phyloP scores from a whole-genome alignment of 306 rosid genomes.

The Sicyos baderoa region DNA sequence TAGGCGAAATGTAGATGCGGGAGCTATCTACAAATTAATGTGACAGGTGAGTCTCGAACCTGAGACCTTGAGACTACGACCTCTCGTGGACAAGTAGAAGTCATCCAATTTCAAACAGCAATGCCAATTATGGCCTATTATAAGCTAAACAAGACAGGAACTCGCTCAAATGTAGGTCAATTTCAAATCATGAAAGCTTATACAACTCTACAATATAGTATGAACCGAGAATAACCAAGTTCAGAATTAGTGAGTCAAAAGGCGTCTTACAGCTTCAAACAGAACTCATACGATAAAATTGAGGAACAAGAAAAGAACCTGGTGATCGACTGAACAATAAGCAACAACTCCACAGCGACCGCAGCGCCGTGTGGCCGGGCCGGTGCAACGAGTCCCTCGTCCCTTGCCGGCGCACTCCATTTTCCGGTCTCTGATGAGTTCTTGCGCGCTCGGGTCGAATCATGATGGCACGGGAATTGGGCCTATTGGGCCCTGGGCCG shows the following conservation, averaged over 20 bases:
- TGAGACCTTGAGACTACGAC: too few relatives aligned
- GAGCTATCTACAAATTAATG: too few relatives aligned
- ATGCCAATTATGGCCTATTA: neutral
- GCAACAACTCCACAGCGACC: neutral
- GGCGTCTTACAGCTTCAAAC: neutral
- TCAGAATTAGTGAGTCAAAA: neutral
- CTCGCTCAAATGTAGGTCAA: neutral
- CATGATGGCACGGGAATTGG: neutral
- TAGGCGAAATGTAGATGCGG: too few relatives aligned
- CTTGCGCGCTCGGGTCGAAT: neutral
- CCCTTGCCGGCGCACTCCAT: neutral
- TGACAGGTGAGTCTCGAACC: too few relatives aligned
- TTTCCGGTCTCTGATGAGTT: neutral
- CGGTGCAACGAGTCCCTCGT: neutral
- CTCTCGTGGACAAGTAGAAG: too few relatives aligned
- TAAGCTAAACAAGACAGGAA: neutral
- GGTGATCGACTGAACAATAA: neutral
- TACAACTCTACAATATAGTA: neutral
- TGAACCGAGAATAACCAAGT: neutral
- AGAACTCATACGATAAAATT: neutral
- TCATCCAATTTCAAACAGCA: too few relatives aligned
- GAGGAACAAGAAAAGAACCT: neutral
- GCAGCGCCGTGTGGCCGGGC: neutral
- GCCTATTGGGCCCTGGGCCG: neutral
- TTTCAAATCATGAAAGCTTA: neutral